These are phyloP conservation scores for Podila horticola DNA, from an alignment of 192 early-diverging fungal genomes.

Conservation along the genomic window DNA sequence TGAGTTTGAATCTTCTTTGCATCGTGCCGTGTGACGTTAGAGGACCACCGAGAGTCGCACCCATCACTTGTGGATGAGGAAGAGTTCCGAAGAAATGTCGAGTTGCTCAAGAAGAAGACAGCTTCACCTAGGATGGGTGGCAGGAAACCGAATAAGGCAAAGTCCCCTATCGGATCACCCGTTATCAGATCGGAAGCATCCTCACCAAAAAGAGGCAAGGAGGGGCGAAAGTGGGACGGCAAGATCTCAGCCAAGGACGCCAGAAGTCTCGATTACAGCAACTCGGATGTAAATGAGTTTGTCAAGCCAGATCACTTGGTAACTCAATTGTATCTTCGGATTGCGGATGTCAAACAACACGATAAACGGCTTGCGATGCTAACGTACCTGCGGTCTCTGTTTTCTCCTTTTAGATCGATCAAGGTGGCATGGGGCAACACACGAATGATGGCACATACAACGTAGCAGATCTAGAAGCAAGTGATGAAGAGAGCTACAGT, in stretches of 20 bases:
- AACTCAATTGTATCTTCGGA: neutral
- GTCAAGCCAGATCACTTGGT: constrained; percentile 41
- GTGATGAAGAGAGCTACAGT: constrained; percentile 65
- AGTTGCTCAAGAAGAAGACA: constrained; percentile 53
- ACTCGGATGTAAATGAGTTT: constrained; percentile 23
- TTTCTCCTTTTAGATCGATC: constrained; percentile 56
- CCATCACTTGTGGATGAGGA: constrained; percentile 54
- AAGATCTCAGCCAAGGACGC: constrained; percentile 66
- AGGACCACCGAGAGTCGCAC: constrained; percentile 15
- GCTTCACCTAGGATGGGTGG: constrained; percentile 44
- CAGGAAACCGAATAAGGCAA: constrained; percentile 28
- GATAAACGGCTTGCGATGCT: no score
- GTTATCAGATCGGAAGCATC: constrained; percentile 32
- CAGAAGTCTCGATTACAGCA: constrained; percentile 63
- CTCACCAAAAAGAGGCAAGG: constrained; percentile 53
- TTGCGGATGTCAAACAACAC: no score
- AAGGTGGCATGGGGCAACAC: constrained; percentile 67
- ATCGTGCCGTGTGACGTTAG: neutral
- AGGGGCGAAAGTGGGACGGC: constrained; percentile 81
- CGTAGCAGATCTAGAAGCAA: constrained; percentile 74
- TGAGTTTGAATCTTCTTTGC: neutral
- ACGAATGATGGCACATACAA: constrained; percentile 79
- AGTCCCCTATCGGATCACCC: constrained; percentile 27
- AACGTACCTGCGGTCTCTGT: no score
- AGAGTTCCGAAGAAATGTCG: constrained; percentile 61